These are phyloP conservation scores for Rhodotorula babjevae DNA, from an alignment of 768 basidiomycete species.

Conservation along the genomic window DNA sequence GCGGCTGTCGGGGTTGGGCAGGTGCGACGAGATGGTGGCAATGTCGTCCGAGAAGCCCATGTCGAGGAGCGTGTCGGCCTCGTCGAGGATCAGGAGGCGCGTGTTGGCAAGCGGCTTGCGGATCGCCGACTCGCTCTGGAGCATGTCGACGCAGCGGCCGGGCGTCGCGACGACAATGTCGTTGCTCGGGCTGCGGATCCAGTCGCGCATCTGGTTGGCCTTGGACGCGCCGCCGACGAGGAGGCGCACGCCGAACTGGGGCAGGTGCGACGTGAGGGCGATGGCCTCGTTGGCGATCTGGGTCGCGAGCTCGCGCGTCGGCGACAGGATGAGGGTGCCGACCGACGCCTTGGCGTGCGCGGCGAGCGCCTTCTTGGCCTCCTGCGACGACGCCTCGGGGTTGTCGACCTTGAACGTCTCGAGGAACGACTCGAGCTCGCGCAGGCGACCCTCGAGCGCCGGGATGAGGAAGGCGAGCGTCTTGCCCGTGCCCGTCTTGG, in stretches of 20 bases:
- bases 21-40: constrained; percentile 64
- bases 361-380: constrained; percentile 60
- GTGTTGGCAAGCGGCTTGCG: constrained; percentile 55
- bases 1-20: constrained; percentile 48
- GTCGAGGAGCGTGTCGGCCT: constrained; percentile 49
- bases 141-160: constrained; percentile 49
- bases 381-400: constrained; percentile 29
- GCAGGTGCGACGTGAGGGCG: constrained; percentile 52
- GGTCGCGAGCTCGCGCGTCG: constrained; percentile 50
- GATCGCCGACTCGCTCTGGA: constrained; percentile 54
- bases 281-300: constrained; percentile 54
- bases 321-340: constrained; percentile 54
- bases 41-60: constrained; percentile 49
- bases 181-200: constrained; percentile 59
- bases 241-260: constrained; percentile 36
- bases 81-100: constrained; percentile 74
- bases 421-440: constrained; percentile 33
- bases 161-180: constrained; percentile 51
- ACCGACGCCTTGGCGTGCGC: constrained; percentile 58
- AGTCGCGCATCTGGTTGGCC: constrained; percentile 64
- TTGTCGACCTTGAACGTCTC: constrained; percentile 40
- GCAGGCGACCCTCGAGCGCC: constrained; percentile 56
- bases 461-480: constrained; percentile 89
- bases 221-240: constrained; percentile 57
- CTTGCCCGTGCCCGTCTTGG: constrained; percentile 96